Evolutionary conservation across 1,139 yeast genomes (phyloP), one percentile per base, ranked within the genome.

Genomic region (Kodamaea alishanica): DNA sequence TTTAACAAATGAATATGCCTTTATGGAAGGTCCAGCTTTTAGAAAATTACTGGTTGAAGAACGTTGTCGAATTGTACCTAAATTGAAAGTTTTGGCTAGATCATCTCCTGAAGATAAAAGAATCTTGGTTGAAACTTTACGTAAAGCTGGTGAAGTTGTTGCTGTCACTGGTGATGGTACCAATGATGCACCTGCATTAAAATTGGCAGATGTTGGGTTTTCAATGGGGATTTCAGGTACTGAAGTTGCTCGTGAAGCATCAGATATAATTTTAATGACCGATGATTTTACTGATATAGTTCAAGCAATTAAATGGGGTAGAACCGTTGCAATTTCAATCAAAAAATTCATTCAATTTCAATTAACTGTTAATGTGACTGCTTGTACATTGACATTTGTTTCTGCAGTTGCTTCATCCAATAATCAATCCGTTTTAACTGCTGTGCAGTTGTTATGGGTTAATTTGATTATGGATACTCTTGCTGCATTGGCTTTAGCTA

Each of bases 131-230:
- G 84, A 84, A 50, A 81, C 88, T n/a, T 73, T 92, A 50, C 80
- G 84, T 53, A 71, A 75, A 35, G 73, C 81, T 56, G 95, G 92
- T 27, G 97, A 92, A 55, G 95, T 92, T 34, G 98, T 92, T 39
- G 98, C 98, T 1, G 98, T 90, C 31, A 92, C 98, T 26, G 98
- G 98, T 59, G 98, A 92, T 63, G 98, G 98, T 61, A 88, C 96
- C 8, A 88, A 88, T 60, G 96, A 88, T 70, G 96, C 96, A 0
- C 95, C 95, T n/a, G 96, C 96, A 4, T 74, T 88, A 55, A 86
- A 87, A 56, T 68, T 87, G 48, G 96, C 96, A 0, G 95, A 88
- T 61, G 94, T 88, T 45, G 96, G 96, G 2, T 87, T 88, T 58
- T 84, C 96, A 2, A 88, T 88, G 96, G 96, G 96, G 49, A 83